Conservation (phyloP, 108 stramenopile genomes). For the Mayamaea pseudoterrestris region DNA sequence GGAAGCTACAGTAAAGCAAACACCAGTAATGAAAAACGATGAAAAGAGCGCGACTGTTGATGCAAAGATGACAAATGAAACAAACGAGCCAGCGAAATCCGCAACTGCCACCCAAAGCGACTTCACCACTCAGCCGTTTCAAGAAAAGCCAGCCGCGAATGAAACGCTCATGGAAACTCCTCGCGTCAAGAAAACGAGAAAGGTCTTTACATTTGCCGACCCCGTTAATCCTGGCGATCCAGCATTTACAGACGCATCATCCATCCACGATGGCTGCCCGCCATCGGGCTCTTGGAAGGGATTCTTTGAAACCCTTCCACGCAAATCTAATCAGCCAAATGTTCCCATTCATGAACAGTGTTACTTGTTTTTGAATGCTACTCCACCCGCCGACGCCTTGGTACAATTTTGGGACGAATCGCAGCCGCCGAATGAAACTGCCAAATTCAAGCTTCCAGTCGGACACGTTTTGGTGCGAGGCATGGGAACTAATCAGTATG, state of each 20-base stretch:
- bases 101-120: background rate
- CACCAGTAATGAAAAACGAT: background rate
- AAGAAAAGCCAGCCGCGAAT: background rate
- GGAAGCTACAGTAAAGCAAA: too few relatives aligned
- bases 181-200: background rate
- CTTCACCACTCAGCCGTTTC: background rate
- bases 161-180: background rate
- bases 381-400: slow-evolving; percentile 17
- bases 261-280: slow-evolving; percentile 29
- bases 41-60: background rate
- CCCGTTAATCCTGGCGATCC: slow-evolving; percentile 9
- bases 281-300: slow-evolving; percentile 58
- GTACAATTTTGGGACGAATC: slow-evolving; percentile 1
- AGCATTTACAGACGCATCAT: slow-evolving; percentile 42
- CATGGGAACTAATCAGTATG: slow-evolving; percentile 65
- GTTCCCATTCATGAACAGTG: slow-evolving; percentile 40
- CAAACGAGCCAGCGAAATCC: background rate
- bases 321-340: background rate
- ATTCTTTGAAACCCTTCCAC: slow-evolving; percentile 50
- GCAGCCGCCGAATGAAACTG: background rate
- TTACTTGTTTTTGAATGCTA: slow-evolving; percentile 64
- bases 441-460: slow-evolving; percentile 2
- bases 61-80: background rate
- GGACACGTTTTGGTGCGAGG: slow-evolving; percentile 56
- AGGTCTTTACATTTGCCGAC: slow-evolving; percentile 1